Evolutionary conservation across 345 rosid genomes (phyloP), one percentile per base, ranked within the genome.

Genomic region (Arabidopsis arenosa): DNA sequence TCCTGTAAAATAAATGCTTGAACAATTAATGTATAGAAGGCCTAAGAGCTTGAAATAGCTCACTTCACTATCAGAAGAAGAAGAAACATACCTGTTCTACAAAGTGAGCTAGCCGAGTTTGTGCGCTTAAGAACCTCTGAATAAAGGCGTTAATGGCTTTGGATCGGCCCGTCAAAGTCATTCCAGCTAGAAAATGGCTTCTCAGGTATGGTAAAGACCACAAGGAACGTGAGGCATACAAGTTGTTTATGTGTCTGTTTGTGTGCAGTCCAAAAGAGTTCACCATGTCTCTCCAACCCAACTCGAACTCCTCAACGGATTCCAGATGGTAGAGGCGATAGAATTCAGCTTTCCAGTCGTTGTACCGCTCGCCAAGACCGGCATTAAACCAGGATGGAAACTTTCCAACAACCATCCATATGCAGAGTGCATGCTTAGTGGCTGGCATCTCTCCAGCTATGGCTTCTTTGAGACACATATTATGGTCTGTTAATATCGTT

Each of bases 321-420:
- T 90, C 98, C 66, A 89, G 73, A 79, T 90, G 90, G 76, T 94
- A 94, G 28, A 94, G 92, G 12, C 95, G 85, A 83, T 84, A 82
- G 70, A 92, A 94, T 80, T 90, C 98, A 51, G 92, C 80, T 80
- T 94, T 94, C 98, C 98, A 94, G 82, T 89, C 95, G 14, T 87
- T 94, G 79, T 94, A 94, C 13, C 86, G 90, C 67, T 94, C 98
- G 23, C 97, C 97, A 39, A 94, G 84, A 77, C 88, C 88, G 79
- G 95, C 96, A 76, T 91, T 91, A 80, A 91, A 92, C 93, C 98
- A 94, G 41, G 98, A 91, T 14, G 98, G 96, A 71, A 93, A 93
- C 81, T 93, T 93, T 17, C 85, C 96, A 72, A 90, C 90, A 60
- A 92, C 85, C 97, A 94, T 87, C 98, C 98, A 94, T 81, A 94